Percentiles rank a stretch among this genome's conserved stretches.
phyloP scores from a whole-genome alignment of 139 green algal species.

The Zygnema circumcarinatum region DNA sequence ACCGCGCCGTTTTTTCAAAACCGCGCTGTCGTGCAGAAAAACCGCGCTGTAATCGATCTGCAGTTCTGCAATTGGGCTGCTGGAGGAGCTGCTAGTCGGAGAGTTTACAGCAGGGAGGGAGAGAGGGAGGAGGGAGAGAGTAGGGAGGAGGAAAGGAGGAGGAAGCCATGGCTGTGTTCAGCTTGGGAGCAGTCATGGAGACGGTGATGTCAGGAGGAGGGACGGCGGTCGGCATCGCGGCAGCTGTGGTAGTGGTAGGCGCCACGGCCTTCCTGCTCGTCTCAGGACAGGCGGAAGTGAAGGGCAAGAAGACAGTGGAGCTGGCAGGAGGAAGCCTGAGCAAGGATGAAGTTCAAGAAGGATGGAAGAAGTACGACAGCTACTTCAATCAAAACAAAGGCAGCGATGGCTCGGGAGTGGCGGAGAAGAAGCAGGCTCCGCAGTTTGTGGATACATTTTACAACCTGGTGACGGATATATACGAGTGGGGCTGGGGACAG shows the following conservation, averaged over 20 bases:
- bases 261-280: constrained; percentile 7
- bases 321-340: constrained; percentile 18
- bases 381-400: constrained; percentile 62
- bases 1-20: too few relatives aligned
- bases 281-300: constrained; percentile 45
- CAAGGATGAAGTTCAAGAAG: constrained; percentile 54
- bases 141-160: neutral
- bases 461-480: constrained; percentile 85
- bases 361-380: constrained; percentile 62
- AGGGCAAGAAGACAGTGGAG: constrained; percentile 45
- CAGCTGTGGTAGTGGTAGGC: constrained; percentile 25
- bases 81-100: too few relatives aligned
- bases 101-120: too few relatives aligned
- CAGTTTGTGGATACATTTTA: constrained; percentile 63
- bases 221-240: constrained; percentile 2
- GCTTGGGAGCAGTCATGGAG: neutral
- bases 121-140: neutral
- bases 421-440: constrained; percentile 46
- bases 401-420: constrained; percentile 32
- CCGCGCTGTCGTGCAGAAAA: too few relatives aligned
- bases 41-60: too few relatives aligned
- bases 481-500: constrained; percentile 98
- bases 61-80: too few relatives aligned
- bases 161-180: neutral
- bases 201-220: neutral